These are phyloP conservation scores for Naganishia cerealis DNA, from an alignment of 1,284 basidiomycete genomes.

Conservation along the genomic window DNA sequence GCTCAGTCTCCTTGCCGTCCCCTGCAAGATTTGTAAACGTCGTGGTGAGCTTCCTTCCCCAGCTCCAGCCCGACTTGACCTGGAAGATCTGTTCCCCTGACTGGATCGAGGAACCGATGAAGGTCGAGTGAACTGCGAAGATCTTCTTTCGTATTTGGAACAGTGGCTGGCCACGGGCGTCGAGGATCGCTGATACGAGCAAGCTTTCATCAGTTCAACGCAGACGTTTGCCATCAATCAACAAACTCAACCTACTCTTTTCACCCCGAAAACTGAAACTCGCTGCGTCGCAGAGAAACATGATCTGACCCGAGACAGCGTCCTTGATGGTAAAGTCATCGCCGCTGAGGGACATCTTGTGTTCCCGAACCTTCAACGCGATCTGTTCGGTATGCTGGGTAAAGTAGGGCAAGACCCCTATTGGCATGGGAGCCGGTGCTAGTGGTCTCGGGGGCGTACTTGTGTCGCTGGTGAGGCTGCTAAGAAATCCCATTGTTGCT, in stretches of 20 bases:
- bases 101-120: slow-evolving; percentile 10
- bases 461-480: slow-evolving; percentile 5
- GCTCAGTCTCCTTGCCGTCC: slow-evolving; percentile 22
- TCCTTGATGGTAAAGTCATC: slow-evolving; percentile 31
- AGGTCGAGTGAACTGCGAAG: slow-evolving; percentile 26
- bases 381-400: slow-evolving; percentile 24
- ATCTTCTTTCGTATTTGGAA: slow-evolving; percentile 29
- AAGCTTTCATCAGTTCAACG: background rate
- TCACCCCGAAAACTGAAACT: slow-evolving; percentile 1
- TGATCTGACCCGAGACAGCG: slow-evolving; percentile 16
- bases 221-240: no score
- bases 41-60: slow-evolving; percentile 29
- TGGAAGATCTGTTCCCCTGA: slow-evolving; percentile 6
- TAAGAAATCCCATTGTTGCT: slow-evolving; percentile 24
- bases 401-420: slow-evolving; percentile 27
- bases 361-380: slow-evolving; percentile 24
- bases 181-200: slow-evolving; percentile 8
- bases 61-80: slow-evolving; percentile 25
- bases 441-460: slow-evolving; percentile 1
- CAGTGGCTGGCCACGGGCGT: slow-evolving; percentile 24
- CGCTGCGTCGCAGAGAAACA: slow-evolving; percentile 14
- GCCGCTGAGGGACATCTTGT: slow-evolving; percentile 29
- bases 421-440: slow-evolving; percentile 2
- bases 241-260: slow-evolving; percentile 8
- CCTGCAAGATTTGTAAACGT: slow-evolving; percentile 27